Percentiles rank a stretch among this genome's conserved stretches.
Conservation (phyloP, 2,329 filamentous ascomycete genomes). For the Sporothrix schenckii region DNA sequence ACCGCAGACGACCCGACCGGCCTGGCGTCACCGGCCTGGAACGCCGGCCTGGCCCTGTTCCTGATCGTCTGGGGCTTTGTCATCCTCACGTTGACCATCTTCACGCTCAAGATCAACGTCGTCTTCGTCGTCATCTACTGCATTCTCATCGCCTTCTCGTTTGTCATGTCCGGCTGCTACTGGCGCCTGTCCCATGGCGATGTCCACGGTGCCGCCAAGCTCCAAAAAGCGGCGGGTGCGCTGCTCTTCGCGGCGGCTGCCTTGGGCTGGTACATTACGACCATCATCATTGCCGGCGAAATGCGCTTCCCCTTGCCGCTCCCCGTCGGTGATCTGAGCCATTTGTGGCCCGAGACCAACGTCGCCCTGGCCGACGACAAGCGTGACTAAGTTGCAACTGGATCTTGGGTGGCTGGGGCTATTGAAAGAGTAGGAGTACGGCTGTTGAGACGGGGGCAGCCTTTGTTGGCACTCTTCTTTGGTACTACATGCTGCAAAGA, state of each 20-base stretch:
- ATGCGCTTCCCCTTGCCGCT: conserved; percentile 54
- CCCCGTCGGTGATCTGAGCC: conserved; percentile 56
- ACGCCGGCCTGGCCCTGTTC: conserved; percentile 53
- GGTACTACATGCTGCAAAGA: background rate
- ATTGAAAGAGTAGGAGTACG: too few species aligned
- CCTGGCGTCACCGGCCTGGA: conserved; percentile 49
- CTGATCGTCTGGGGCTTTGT: conserved; percentile 58
- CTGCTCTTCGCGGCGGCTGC: conserved; percentile 51
- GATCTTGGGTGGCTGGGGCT: too few species aligned
- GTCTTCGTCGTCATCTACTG: conserved; percentile 56
- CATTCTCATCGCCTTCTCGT: conserved; percentile 50
- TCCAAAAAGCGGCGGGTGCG: conserved; percentile 52
- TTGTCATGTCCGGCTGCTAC: conserved; percentile 53
- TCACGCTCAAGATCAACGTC: conserved; percentile 54
- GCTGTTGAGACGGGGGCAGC: too few species aligned
- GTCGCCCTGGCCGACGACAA: conserved; percentile 36
- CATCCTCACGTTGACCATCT: conserved; percentile 55
- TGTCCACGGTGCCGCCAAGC: conserved; percentile 45
- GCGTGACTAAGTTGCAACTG: conserved; percentile 14
- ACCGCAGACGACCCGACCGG: conserved; percentile 50
- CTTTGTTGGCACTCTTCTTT: background rate
- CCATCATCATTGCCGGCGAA: conserved; percentile 58
- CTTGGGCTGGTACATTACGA: conserved; percentile 57
- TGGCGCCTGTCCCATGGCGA: conserved; percentile 52
- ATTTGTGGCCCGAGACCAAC: conserved; percentile 51